Evolutionary conservation across 2,329 filamentous ascomycete species (phyloP), one percentile per base, ranked within the genome.

Genomic region (Colletotrichum eleusines): DNA sequence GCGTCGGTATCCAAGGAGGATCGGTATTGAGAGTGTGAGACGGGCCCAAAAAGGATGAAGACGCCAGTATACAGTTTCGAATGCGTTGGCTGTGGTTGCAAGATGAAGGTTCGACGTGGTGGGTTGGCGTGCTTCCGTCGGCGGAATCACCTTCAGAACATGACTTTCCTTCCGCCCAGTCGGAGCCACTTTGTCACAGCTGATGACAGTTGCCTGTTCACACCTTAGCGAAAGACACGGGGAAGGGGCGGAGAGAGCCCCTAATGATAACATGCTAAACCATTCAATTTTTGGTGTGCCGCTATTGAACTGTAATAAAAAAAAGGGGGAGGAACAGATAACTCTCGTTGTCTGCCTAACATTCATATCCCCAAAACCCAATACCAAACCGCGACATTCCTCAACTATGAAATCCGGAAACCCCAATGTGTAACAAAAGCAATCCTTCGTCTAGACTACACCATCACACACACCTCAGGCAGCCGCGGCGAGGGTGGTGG

Each of bases 401-500:
- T 35, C 33, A 66, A 69, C 23, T 48, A 18, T 33, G 46, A 35
- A 42, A 54, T 5, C 58, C 42, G 48, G 31, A 44, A 50, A 61
- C 31, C 58, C 58, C 44, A 38, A 46, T 61, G 38, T 26, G 58
- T 31, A 61, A 28, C 31, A 50, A 28, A 46, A 61, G 26, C 20
- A 20, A 33, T 5, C 31, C 2, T 18, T 20, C 20, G 18, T 11
- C 31, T 20, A 50, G 31, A 35, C 31, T 3, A 35, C 14, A 50
- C 5, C 12, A 4, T 26, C 42, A 44, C 18, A n/a, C 28, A 50
- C 31, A 50, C 58, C 28, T 74, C 77, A 87, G 74, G 83, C 86
- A 74, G 81, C 77, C 72, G 83, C 82, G 50, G 85, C 90, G 71
- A 91, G 84, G 61, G 90, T 84, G 54, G 82, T 88, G 33, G 91